Percentiles rank a stretch among this genome's conserved stretches.
Evolutionary conservation across 2,329 filamentous ascomycete species (phyloP).

Genomic region (Alternaria atra): DNA sequence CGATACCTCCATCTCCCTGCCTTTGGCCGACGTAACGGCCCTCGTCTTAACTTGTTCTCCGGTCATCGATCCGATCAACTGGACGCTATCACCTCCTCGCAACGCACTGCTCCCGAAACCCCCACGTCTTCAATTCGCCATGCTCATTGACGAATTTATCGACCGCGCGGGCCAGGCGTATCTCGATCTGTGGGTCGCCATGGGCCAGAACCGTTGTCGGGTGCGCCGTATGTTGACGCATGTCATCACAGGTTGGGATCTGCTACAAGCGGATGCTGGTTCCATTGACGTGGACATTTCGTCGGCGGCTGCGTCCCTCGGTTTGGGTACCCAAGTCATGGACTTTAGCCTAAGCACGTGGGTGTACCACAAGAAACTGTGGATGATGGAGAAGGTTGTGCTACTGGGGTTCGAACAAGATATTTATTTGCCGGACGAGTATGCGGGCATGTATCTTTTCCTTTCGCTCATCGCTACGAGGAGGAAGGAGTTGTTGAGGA

Average conservation of each 20-base stretch:
- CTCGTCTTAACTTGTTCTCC: slow-evolving; percentile 76
- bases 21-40: slow-evolving; percentile 83
- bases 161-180: slow-evolving; percentile 71
- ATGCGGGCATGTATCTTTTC: slow-evolving; percentile 85
- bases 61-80: slow-evolving; percentile 77
- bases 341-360: slow-evolving; percentile 84
- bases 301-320: slow-evolving; percentile 43
- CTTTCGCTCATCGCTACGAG: slow-evolving; percentile 38
- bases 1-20: slow-evolving; percentile 74
- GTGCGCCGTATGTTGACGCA: slow-evolving; percentile 91
- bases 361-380: slow-evolving; percentile 90
- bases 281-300: slow-evolving; percentile 62
- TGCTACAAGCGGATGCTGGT: slow-evolving; percentile 73
- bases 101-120: slow-evolving; percentile 67
- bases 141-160: slow-evolving; percentile 72
- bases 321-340: slow-evolving; percentile 58
- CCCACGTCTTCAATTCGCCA: slow-evolving; percentile 74
- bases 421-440: slow-evolving; percentile 85
- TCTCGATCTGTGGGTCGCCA: slow-evolving; percentile 81
- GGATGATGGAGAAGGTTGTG: slow-evolving; percentile 84
- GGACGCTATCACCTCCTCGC: slow-evolving; percentile 70
- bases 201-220: slow-evolving; percentile 90
- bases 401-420: slow-evolving; percentile 95
- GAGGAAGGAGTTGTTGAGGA: slow-evolving; percentile 31
- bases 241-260: slow-evolving; percentile 82